Conservation (phyloP, 441 rosid species). For the Corymbia citriodora region DNA sequence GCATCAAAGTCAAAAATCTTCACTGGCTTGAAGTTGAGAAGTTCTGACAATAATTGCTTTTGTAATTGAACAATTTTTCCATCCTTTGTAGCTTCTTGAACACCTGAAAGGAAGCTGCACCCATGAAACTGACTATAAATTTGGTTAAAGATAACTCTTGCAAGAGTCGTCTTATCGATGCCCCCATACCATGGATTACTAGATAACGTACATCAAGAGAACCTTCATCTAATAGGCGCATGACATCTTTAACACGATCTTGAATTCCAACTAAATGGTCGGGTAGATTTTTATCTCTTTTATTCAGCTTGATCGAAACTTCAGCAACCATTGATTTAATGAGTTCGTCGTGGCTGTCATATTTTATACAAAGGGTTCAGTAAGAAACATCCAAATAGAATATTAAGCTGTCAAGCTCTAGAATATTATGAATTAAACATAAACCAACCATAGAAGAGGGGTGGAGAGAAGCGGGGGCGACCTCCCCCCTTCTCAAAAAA, state of each 20-base stretch:
- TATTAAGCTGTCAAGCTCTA: too few species aligned
- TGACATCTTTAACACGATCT: neutral
- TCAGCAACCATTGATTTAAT: too few species aligned
- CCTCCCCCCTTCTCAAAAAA: neutral
- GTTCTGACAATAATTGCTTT: neutral
- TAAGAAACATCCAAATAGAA: neutral
- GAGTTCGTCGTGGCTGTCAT: neutral
- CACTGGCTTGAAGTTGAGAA: neutral
- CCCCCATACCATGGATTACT: neutral
- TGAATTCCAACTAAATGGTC: neutral
- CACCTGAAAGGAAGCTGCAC: rapidly evolving
- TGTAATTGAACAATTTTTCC: neutral
- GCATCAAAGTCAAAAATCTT: neutral
- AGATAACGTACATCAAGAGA: neutral
- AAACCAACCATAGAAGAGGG: neutral
- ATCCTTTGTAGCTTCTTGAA: rapidly evolving
- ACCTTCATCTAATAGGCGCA: neutral
- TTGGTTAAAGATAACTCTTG: neutral
- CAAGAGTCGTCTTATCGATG: neutral
- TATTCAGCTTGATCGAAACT: neutral
- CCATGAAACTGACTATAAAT: rapidly evolving
- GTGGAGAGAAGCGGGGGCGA: neutral
- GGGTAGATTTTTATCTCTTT: neutral
- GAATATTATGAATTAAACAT: too few species aligned
- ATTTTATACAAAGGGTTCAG: neutral